Conservation (phyloP, 2,329 filamentous ascomycete species). For the Xenosphaeropsis pyriputrescens region DNA sequence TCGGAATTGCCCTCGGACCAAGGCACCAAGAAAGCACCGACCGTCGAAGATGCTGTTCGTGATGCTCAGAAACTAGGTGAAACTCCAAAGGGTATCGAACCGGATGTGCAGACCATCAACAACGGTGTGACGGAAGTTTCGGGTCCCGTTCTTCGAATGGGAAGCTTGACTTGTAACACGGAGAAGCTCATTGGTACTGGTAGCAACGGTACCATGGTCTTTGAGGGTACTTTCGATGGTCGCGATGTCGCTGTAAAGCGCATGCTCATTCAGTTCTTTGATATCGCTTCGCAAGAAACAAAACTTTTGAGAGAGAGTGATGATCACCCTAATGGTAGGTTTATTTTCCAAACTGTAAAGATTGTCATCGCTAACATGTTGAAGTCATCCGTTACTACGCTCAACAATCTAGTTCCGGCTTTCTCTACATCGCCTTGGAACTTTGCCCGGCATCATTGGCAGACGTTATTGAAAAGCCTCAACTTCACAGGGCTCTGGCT, state of each 20-base stretch:
- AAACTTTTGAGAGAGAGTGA: slow-evolving; percentile 83
- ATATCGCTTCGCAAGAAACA: slow-evolving; percentile 89
- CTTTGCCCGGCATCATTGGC: slow-evolving; percentile 87
- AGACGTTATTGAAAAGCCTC: slow-evolving; percentile 71
- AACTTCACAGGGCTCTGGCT: slow-evolving; percentile 52
- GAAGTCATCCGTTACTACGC: slow-evolving; percentile 89
- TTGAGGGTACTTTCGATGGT: slow-evolving; percentile 86
- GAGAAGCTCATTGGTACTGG: slow-evolving; percentile 57
- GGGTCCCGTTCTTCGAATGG: slow-evolving; percentile 43
- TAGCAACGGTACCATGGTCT: slow-evolving; percentile 94
- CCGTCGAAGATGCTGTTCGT: slow-evolving; percentile 44
- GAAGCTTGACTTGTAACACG: slow-evolving; percentile 48
- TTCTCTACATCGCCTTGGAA: slow-evolving; percentile 92
- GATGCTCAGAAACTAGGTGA: slow-evolving; percentile 43
- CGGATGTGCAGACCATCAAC: slow-evolving; percentile 43
- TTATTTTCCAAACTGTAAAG: background rate
- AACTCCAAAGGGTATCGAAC: slow-evolving; percentile 35
- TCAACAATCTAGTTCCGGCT: slow-evolving; percentile 75
- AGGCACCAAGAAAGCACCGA: slow-evolving; percentile 17
- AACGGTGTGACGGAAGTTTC: slow-evolving; percentile 44
- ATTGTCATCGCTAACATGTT: slow-evolving; percentile 11
- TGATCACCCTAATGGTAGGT: slow-evolving; percentile 69
- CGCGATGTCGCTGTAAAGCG: slow-evolving; percentile 91
- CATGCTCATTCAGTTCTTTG: slow-evolving; percentile 92
- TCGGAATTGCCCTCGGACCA: slow-evolving; percentile 21